Evolutionary conservation across 2,329 filamentous ascomycete genomes (phyloP), one percentile per base, ranked within the genome.

Genomic region (Karstenula rhodostoma): DNA sequence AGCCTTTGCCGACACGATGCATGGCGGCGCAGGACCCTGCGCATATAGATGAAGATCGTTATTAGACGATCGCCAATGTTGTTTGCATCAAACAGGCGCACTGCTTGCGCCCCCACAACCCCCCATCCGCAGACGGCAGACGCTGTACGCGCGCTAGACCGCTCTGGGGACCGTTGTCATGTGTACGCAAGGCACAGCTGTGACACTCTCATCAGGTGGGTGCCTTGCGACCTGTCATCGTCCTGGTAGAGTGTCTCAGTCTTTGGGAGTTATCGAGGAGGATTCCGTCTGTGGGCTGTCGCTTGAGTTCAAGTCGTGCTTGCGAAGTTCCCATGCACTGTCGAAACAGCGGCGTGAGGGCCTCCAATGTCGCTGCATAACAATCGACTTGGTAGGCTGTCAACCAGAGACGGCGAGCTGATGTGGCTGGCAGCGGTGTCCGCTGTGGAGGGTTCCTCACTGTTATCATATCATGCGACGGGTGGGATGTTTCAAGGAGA

Each of bases 381-480:
- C 13, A 19, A 22, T 6, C 50, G 50, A 50, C n/a, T n/a, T 19
- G 42, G 42, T 19, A 33, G 35, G 52, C 47, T 42, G 58, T 57
- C 37, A 55, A 43, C 25, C 55, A 56, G 23, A 29, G 29, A 56
- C 59, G 15, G 40, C 27, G 29, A 29, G 15, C 42, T 43, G 43
- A 12, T 25, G 54, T 53, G 13, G 29, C 33, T 33, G 12, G 35
- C 35, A 32, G n/a, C 51, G 46, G 27, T 27, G 37, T 58, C 27
- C 29, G 23, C 32, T 17, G 22, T 48, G 33, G 2, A 29, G 17
- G 13, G 51, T 52, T 56, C 51, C 51, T 53, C 56, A 65, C 65
- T 68, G 49, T 66, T 59, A 67, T n/a, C n/a, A n/a, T n/a, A n/a
- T n/a, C n/a, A n/a, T 73, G 72, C 71, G 70, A 72, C 67, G 67